These are phyloP conservation scores for Penicillium brasilianum DNA, from an alignment of 2,329 filamentous ascomycete genomes.

Conservation along the genomic window DNA sequence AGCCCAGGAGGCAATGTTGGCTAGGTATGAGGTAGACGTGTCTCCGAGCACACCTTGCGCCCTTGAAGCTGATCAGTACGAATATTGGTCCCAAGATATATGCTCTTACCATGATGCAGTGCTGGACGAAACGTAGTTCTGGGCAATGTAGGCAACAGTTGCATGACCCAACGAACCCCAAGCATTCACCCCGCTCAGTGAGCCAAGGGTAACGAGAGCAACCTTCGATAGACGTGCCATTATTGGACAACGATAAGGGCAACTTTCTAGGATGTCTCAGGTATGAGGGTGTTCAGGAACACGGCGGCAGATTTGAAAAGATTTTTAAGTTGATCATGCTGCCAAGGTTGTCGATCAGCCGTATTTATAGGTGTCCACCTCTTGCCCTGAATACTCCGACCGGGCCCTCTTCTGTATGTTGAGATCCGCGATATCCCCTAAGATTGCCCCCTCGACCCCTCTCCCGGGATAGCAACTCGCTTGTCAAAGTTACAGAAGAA, in stretches of 20 bases:
- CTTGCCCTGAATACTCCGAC: background rate
- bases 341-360: background rate
- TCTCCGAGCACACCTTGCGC: conserved; percentile 50
- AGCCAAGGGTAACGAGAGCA: conserved; percentile 17
- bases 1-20: conserved; percentile 60
- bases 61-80: conserved; percentile 27
- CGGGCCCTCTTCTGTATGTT: background rate
- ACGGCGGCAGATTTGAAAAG: background rate
- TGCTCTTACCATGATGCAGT: conserved; percentile 49
- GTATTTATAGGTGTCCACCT: background rate
- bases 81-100: background rate
- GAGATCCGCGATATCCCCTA: background rate
- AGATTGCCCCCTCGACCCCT: no score
- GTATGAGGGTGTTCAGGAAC: background rate
- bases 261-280: background rate
- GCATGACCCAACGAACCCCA: conserved; percentile 62
- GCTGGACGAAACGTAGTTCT: conserved; percentile 51
- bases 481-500: conserved; percentile 1
- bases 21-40: conserved; percentile 53
- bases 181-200: conserved; percentile 36
- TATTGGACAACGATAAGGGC: background rate
- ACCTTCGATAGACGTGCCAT: conserved; percentile 22
- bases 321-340: background rate
- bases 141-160: conserved; percentile 61
- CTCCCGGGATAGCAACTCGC: background rate